Conservation (phyloP, 371 early-diverging fungal species). For the Mortierella sp. region DNA sequence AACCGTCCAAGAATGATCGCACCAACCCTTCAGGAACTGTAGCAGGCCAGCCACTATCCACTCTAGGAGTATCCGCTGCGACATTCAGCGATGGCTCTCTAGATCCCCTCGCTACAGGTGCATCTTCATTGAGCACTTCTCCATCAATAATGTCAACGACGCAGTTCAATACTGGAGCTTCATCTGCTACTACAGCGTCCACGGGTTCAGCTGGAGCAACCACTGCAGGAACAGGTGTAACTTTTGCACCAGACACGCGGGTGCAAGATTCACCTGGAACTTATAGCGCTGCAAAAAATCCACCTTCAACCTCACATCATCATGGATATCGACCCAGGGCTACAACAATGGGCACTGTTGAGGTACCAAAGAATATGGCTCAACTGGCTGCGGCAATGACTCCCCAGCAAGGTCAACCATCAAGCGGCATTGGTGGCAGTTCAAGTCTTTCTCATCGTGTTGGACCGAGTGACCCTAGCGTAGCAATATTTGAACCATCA, state of each 20-base stretch:
- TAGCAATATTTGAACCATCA: constrained; percentile 6
- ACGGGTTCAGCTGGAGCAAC: not conserved
- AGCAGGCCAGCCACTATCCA: constrained; percentile 11
- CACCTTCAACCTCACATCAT: constrained; percentile 14
- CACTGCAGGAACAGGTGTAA: not conserved
- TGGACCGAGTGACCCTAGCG: not conserved
- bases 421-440: constrained; percentile 13
- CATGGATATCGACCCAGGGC: constrained; percentile 45
- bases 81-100: constrained; percentile 20
- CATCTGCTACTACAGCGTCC: not conserved
- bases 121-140: constrained; percentile 17
- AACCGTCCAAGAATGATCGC: not conserved
- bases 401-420: constrained; percentile 24
- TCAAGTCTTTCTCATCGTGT: constrained; percentile 30
- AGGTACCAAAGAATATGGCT: constrained; percentile 53
- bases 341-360: constrained; percentile 55
- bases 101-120: constrained; percentile 16
- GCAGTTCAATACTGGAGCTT: not conserved
- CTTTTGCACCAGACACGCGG: constrained; percentile 6
- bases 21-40: not conserved
- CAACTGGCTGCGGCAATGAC: constrained; percentile 52
- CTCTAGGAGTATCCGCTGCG: not conserved
- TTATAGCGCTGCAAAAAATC: constrained; percentile 2
- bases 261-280: constrained; percentile 3
- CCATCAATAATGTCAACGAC: constrained; percentile 9